Evolutionary conservation across 23 red algal species (phyloP).

Genomic region (Cyanidioschyzon merolae): DNA sequence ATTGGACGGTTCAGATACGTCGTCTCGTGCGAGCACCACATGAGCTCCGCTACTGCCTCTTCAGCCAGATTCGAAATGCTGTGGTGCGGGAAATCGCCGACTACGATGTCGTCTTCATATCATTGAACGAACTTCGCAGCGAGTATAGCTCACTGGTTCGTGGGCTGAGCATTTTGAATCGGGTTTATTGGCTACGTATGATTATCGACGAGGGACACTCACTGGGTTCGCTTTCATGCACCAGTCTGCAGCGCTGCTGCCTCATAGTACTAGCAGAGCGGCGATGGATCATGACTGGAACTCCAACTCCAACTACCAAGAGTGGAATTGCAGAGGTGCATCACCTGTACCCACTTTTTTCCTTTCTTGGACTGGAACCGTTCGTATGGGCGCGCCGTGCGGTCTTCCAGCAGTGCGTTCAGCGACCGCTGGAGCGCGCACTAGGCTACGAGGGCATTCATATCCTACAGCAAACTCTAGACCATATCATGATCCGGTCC

Average conservation of each 20-base stretch:
- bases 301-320: slow-evolving; percentile 48
- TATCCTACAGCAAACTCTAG: background rate
- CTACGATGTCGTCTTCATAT: slow-evolving; percentile 58
- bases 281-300: slow-evolving; percentile 98
- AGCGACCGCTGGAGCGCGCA: slow-evolving; percentile 34
- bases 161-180: slow-evolving; percentile 26
- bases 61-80: background rate
- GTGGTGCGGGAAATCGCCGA: slow-evolving; percentile 21
- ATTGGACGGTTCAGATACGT: slow-evolving; percentile 66
- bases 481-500: slow-evolving; percentile 31
- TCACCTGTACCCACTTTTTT: slow-evolving; percentile 54
- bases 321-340: slow-evolving; percentile 29
- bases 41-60: slow-evolving; percentile 17
- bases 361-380: slow-evolving; percentile 52
- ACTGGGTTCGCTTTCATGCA: slow-evolving; percentile 26
- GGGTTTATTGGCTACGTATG: slow-evolving; percentile 69
- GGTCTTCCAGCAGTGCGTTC: slow-evolving; percentile 43
- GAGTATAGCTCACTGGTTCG: slow-evolving; percentile 27
- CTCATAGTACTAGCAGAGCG: slow-evolving; percentile 44
- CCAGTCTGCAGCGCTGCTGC: slow-evolving; percentile 34
- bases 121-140: slow-evolving; percentile 41
- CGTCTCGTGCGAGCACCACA: slow-evolving; percentile 18
- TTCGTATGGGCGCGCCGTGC: slow-evolving; percentile 42
- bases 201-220: slow-evolving; percentile 90
- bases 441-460: background rate